Evolutionary conservation across 2,329 filamentous ascomycete species (phyloP).

Genomic region (Stagonosporopsis tanaceti): DNA sequence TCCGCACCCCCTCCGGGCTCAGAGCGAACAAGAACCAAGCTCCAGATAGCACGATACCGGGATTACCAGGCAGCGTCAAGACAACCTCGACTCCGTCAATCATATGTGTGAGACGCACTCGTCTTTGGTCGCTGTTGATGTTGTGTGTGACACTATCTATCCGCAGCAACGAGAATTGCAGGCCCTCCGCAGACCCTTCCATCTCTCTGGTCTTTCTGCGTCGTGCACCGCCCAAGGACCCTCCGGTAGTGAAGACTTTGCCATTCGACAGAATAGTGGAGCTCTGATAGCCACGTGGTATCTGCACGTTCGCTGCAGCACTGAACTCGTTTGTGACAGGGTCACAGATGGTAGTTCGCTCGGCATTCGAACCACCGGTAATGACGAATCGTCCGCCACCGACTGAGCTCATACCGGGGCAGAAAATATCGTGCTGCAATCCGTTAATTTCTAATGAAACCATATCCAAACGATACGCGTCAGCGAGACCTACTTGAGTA

Average conservation of each 20-base stretch:
- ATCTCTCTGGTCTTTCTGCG: background rate
- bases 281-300: background rate
- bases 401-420: background rate
- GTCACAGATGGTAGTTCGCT: background rate
- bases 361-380: background rate
- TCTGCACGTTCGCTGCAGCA: background rate
- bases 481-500: background rate
- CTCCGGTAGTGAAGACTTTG: background rate
- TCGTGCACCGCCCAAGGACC: background rate
- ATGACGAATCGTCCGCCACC: background rate
- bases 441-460: background rate
- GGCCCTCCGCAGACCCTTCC: background rate
- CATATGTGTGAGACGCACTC: conserved; percentile 21
- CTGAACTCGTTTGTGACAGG: background rate
- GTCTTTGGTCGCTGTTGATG: conserved; percentile 34
- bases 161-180: conserved; percentile 8
- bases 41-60: conserved; percentile 18
- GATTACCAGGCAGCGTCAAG: conserved; percentile 4
- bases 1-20: conserved; percentile 26
- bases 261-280: background rate
- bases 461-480: background rate
- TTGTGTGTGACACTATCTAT: conserved; percentile 34
- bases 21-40: conserved; percentile 22
- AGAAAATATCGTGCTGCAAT: background rate
- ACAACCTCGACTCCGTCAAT: conserved; percentile 14